These are phyloP conservation scores for Malassezia yamatoensis DNA, from an alignment of 1,284 basidiomycete genomes.

Conservation along the genomic window DNA sequence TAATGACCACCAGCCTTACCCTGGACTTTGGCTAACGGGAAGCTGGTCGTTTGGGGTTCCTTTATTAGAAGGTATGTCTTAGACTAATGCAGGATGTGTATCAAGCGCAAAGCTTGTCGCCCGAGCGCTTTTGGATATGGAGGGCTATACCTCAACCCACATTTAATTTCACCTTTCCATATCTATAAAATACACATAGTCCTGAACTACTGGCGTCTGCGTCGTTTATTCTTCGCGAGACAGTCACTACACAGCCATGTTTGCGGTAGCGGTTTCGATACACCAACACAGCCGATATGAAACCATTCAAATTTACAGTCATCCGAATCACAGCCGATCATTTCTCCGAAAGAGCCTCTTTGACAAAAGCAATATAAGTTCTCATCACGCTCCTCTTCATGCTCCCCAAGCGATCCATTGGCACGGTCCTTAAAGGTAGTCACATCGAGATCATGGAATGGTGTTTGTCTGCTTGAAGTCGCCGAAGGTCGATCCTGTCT, in stretches of 20 bases:
- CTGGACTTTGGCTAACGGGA: conserved; percentile 22
- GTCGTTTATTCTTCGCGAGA: conserved; percentile 14
- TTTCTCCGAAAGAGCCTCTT: conserved; percentile 43
- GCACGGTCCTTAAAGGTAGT: not conserved
- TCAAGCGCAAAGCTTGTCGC: conserved; percentile 19
- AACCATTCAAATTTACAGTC: conserved; percentile 47
- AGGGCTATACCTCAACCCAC: not conserved
- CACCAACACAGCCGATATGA: conserved; percentile 45
- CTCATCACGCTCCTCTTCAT: conserved; percentile 35
- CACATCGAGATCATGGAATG: not conserved
- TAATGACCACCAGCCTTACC: not conserved
- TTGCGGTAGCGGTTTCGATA: conserved; percentile 41
- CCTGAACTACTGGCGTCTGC: conserved; percentile 6
- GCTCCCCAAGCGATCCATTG: not conserved
- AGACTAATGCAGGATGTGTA: conserved; percentile 13
- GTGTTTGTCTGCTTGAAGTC: not conserved
- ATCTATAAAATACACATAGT: conserved; percentile 2
- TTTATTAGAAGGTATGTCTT: conserved; percentile 19
- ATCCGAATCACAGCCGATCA: conserved; percentile 37
- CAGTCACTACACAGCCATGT: conserved; percentile 31
- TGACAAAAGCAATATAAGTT: conserved; percentile 46
- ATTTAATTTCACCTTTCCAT: not conserved
- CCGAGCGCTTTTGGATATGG: conserved; percentile 3
- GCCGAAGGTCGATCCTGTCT: not conserved
- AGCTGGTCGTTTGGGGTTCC: conserved; percentile 29